Conservation (phyloP, 2,329 filamentous ascomycete species). For the Paracoccidioides brasiliensis region DNA sequence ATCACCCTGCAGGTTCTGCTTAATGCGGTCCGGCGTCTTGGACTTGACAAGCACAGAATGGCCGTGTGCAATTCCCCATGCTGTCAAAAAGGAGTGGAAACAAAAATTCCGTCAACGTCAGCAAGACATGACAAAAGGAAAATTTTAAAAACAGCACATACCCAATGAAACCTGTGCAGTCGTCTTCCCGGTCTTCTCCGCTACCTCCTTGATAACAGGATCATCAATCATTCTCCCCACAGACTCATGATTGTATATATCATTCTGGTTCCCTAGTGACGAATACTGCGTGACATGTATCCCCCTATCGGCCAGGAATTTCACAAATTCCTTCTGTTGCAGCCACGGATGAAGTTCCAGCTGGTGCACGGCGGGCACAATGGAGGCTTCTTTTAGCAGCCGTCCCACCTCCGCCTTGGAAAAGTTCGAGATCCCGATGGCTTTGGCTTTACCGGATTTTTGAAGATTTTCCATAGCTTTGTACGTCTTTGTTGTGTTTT, state of each 20-base stretch:
- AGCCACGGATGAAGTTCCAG: conserved; percentile 43
- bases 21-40: conserved; percentile 33
- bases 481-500: conserved; percentile 37
- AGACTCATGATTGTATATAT: conserved; percentile 34
- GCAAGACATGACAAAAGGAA: background rate
- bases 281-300: conserved; percentile 45
- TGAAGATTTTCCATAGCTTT: conserved; percentile 50
- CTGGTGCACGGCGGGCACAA: conserved; percentile 39
- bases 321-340: conserved; percentile 36
- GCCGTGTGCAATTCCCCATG: conserved; percentile 42
- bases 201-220: conserved; percentile 37
- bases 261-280: conserved; percentile 43
- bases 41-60: conserved; percentile 42
- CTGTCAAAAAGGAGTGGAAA: conserved; percentile 15
- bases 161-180: conserved; percentile 40
- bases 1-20: conserved; percentile 35
- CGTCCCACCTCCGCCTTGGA: conserved; percentile 9
- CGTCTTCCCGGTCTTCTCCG: conserved; percentile 39
- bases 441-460: conserved; percentile 45
- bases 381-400: conserved; percentile 16
- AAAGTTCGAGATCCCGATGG: conserved; percentile 48
- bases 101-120: background rate
- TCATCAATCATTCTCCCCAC: conserved; percentile 40
- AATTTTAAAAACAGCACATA: conserved; percentile 12
- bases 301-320: conserved; percentile 37